Evolutionary conservation across 371 early-diverging fungal species (phyloP), one percentile per base, ranked within the genome.

Genomic region (Actinomortierella ambigua): DNA sequence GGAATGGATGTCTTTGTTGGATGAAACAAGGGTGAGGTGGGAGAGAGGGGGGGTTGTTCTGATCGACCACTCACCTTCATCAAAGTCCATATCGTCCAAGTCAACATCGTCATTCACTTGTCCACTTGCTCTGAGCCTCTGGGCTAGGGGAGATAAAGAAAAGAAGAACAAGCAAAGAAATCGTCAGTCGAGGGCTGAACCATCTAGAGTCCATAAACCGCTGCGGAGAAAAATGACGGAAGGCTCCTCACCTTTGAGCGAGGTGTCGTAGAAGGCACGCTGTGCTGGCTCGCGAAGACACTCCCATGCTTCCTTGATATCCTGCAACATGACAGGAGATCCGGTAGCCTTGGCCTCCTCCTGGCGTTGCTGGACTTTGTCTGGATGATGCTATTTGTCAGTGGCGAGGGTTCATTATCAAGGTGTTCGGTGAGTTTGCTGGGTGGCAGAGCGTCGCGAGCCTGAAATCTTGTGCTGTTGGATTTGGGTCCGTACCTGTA

Each of bases 261-360:
- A 69, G 3, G 65, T 57, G 51, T 69, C 65, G 34, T 69, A 69
- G 24, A 69, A 69, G 5, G 60, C 61, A 17, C 70, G 57, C 26
- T 57, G 65, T 13, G 57, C 34, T 43, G 70, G 65, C 50, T 59
- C 46, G 3, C 70, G 70, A 53, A 69, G 70, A 48, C 58, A 61
- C 52, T 69, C 70, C 70, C 70, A 69, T 7, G 70, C 70, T 28
- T 69, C 70, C 60, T 50, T 69, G 55, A 69, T 65, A 29, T 69
- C 70, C 54, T 64, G 65, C 5, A 69, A 53, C 11, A 61, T 61
- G 26, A 61, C 61, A 3, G 28, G 13, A 26, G 34, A 29, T 22
- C 28, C 14, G 29, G 48, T 5, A 3, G 57, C 0, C 13, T 48
- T 53, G 11, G 15, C 2, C 41, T 18, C 27, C 13, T 51, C 24